Evolutionary conservation across 2,329 filamentous ascomycete species (phyloP).

Genomic region (Exserohilum turcica): DNA sequence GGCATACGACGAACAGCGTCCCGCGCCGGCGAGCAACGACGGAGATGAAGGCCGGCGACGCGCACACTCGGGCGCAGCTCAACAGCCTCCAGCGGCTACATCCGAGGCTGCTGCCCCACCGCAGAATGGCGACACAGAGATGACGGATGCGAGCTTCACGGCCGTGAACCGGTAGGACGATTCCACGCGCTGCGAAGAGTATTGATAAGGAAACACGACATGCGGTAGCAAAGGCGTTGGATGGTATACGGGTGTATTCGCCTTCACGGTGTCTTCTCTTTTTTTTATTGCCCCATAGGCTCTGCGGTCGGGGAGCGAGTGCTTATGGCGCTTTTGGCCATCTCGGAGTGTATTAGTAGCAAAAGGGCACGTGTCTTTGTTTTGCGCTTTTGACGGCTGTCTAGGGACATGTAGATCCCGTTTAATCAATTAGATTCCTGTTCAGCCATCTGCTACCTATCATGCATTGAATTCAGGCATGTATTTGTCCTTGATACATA

Average conservation of each 20-base stretch:
- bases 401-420: not conserved
- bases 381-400: not conserved
- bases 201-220: not conserved
- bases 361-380: not conserved
- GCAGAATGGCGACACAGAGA: conserved; percentile 50
- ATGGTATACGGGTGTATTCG: not conserved
- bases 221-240: conserved; percentile 17
- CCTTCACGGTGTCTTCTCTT: not conserved
- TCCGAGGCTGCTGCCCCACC: conserved; percentile 24
- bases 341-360: conserved; percentile 9
- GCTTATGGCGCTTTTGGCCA: not conserved
- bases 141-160: conserved; percentile 49
- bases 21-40: conserved; percentile 30
- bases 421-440: conserved; percentile 1
- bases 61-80: conserved; percentile 36
- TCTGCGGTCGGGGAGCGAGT: not conserved
- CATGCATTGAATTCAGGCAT: not conserved
- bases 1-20: conserved; percentile 39
- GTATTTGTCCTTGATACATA: not conserved
- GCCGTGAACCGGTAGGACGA: conserved; percentile 44
- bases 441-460: not conserved
- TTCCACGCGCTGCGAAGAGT: not conserved
- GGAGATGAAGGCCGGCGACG: conserved; percentile 30
- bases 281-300: not conserved
- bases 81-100: conserved; percentile 21